Evolutionary conservation across 768 basidiomycete species (phyloP).

Genomic region (Infundibulicybe gibba): DNA sequence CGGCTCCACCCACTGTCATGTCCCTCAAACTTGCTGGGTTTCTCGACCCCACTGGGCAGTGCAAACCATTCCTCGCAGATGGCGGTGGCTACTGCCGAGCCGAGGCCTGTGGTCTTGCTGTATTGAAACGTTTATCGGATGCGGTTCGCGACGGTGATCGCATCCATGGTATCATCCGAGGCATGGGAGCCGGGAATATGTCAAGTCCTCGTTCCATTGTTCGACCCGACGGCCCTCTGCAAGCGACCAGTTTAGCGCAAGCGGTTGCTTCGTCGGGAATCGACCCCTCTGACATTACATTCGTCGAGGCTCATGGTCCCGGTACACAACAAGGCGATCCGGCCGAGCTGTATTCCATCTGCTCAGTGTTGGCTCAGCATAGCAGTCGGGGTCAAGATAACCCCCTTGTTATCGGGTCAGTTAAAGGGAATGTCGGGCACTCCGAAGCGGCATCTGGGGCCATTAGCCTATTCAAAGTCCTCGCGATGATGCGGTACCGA

Average conservation of each 20-base stretch:
- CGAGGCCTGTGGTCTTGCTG: constrained; percentile 45
- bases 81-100: constrained; percentile 45
- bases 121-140: constrained; percentile 46
- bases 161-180: constrained; percentile 43
- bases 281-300: constrained; percentile 1
- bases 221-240: background rate
- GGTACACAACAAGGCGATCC: constrained; percentile 3
- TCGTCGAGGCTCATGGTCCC: constrained; percentile 5
- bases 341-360: constrained; percentile 3
- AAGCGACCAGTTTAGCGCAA: background rate
- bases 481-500: constrained; percentile 3
- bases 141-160: constrained; percentile 41
- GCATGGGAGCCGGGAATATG: constrained; percentile 12
- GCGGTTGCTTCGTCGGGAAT: constrained; percentile 1
- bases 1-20: background rate
- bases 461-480: constrained; percentile 3
- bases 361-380: constrained; percentile 1
- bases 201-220: constrained; percentile 2
- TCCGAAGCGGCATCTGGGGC: constrained; percentile 5
- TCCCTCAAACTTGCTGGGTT: constrained; percentile 17
- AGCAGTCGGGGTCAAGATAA: background rate
- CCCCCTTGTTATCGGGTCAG: constrained; percentile 1
- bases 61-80: constrained; percentile 43
- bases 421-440: constrained; percentile 5
- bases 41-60: constrained; percentile 40